Conservation (phyloP, 2,329 filamentous ascomycete genomes). For the Alternaria sp. region DNA sequence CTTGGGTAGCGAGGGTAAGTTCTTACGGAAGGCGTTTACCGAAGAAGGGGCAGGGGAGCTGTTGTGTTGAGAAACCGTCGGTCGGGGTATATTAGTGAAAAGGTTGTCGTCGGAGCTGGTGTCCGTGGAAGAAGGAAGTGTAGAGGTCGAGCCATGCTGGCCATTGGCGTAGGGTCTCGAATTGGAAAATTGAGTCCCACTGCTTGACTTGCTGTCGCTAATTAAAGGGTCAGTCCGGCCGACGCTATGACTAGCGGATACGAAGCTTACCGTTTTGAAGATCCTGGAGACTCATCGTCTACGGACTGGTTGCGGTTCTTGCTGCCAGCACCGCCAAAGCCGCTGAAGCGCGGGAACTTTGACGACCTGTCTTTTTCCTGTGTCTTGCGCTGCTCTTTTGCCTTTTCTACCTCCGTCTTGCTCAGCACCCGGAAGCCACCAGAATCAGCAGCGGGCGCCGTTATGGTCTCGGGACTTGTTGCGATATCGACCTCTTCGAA, state of each 20-base stretch:
- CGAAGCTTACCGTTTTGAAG: constrained; percentile 47
- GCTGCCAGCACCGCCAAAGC: constrained; percentile 37
- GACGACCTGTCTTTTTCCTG: constrained; percentile 43
- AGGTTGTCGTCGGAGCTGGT: constrained; percentile 50
- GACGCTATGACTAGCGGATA: constrained; percentile 31
- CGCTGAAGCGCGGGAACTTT: constrained; percentile 47
- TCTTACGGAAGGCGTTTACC: constrained; percentile 34
- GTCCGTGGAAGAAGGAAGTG: constrained; percentile 52
- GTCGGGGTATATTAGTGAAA: constrained; percentile 44
- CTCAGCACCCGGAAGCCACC: constrained; percentile 48
- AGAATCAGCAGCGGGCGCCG: constrained; percentile 30
- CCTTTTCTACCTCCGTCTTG: constrained; percentile 42
- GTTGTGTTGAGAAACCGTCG: constrained; percentile 39
- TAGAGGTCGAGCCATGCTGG: constrained; percentile 49
- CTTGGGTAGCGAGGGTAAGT: constrained; percentile 39
- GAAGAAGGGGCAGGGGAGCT: constrained; percentile 40
- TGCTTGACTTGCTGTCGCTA: constrained; percentile 54
- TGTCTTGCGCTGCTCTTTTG: constrained; percentile 38
- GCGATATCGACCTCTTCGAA: constrained; percentile 39
- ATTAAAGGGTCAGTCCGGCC: constrained; percentile 38
- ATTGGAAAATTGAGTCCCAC: constrained; percentile 46
- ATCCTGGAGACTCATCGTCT: constrained; percentile 47
- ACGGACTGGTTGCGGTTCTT: constrained; percentile 47
- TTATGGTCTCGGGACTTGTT: constrained; percentile 33
- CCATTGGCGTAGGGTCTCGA: constrained; percentile 48